Base-by-base conservation (phyloP, 306 rosid species). In the Sphenostylis stenocarpa region DNA sequence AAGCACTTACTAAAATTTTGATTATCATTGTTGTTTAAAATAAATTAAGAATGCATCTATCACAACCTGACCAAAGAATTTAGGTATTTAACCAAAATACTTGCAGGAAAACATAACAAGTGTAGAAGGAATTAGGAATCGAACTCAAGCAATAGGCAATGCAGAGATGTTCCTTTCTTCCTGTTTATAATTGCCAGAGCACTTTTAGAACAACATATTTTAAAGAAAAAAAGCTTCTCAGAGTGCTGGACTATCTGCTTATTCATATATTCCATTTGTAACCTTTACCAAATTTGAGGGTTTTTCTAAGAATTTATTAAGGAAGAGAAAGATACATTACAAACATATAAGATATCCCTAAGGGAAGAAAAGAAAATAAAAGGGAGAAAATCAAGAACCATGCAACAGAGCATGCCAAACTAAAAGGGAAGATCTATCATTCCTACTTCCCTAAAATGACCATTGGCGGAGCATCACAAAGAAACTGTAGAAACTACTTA, bases 41-140 rank as follows among this genome's bases (percentile, higher is more conserved):
- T 21, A 31, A 72, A 72, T 21, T 24, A 66, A 64, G 47, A 55
- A 39, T 53, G 24, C 36, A 34, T 34, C 63, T 12, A 57, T 56
- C 38, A 17, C 61, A 49, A 83, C n/a, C 38, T 17, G 63, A 63
- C 69, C 60, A 69, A 31, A 60, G 70, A 73, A 62, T 41, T 39
- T 44, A 31, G 49, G 39, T 48, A 20, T 61, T 41, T 7, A 38
- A 58, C 38, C 41, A 57, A n/a, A n/a, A 72, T 72, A 73, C 52
- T 55, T 44, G 53, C 55, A 9, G 80, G 55, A 70, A 38, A 58
- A 44, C 38, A 70, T 57, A 60, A n/a, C 38, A 33, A 12, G 24
- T 3, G 29, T 51, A 28, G 19, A 38, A 69, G 71, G 10, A 74
- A 26, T 29, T 6, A n/a, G 20, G 45, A 67, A 67, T 36, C 81